A percentile compares a stretch with the other conserved stretches of the same genome.
phyloP scores from a whole-genome alignment of 2,329 filamentous ascomycete genomes.

The Colletotrichum trifolii region DNA sequence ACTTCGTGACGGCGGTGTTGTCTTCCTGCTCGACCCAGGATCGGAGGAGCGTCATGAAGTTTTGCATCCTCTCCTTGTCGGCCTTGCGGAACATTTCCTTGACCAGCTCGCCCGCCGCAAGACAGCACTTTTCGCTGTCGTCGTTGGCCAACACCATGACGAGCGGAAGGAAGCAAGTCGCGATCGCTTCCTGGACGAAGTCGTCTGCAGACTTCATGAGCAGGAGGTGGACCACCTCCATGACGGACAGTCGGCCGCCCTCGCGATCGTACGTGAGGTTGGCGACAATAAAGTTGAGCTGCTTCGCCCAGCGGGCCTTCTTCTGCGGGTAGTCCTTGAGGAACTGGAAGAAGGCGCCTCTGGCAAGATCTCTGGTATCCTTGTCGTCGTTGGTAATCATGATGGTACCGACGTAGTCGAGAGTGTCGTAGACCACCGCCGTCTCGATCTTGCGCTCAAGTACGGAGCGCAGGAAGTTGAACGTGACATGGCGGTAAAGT shows the following conservation, averaged over 20 bases:
- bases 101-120: slow-evolving; percentile 82
- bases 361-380: slow-evolving; percentile 85
- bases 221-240: slow-evolving; percentile 91
- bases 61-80: slow-evolving; percentile 76
- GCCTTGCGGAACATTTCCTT: slow-evolving; percentile 84
- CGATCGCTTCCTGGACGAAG: slow-evolving; percentile 83
- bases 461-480: slow-evolving; percentile 91
- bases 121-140: slow-evolving; percentile 84
- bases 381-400: slow-evolving; percentile 98
- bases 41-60: slow-evolving; percentile 77
- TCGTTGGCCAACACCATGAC: slow-evolving; percentile 90
- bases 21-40: slow-evolving; percentile 82
- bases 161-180: slow-evolving; percentile 85
- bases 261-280: slow-evolving; percentile 92
- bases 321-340: slow-evolving; percentile 94
- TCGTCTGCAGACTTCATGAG: slow-evolving; percentile 86
- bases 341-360: slow-evolving; percentile 94
- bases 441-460: slow-evolving; percentile 88
- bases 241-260: slow-evolving; percentile 88
- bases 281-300: slow-evolving; percentile 87
- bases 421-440: slow-evolving; percentile 87
- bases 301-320: slow-evolving; percentile 88
- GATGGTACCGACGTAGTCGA: slow-evolving; percentile 88
- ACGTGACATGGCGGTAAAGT: slow-evolving; percentile 90
- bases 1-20: slow-evolving; percentile 75